Percentiles rank a stretch among this genome's conserved stretches.
Conservation (phyloP, 2,329 filamentous ascomycete genomes). For the Phaeosphaeriaceae sp. region DNA sequence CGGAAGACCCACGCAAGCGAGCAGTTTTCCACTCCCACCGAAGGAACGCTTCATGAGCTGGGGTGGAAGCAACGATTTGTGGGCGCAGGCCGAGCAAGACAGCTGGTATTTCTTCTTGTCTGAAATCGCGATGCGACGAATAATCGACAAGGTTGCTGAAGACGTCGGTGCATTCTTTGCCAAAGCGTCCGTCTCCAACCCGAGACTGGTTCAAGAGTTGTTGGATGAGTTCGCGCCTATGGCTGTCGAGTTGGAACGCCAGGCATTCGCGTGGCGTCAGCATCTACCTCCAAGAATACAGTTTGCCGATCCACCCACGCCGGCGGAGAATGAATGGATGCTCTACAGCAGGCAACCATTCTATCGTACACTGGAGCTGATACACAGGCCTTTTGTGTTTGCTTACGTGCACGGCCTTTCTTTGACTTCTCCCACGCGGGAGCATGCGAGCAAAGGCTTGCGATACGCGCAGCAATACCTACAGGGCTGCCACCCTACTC, state of each 20-base stretch:
- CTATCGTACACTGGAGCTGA: background rate
- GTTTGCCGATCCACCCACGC: background rate
- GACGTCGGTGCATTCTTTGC: background rate
- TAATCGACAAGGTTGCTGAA: background rate
- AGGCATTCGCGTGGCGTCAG: background rate
- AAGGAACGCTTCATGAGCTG: background rate
- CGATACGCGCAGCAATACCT: background rate
- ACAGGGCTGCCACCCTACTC: background rate
- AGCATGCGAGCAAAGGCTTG: background rate
- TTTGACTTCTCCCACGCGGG: background rate
- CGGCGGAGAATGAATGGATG: background rate
- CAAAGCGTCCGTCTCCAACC: background rate
- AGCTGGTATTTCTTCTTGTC: background rate
- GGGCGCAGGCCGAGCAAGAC: background rate
- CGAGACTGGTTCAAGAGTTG: background rate
- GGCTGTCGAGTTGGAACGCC: background rate
- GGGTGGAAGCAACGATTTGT: background rate
- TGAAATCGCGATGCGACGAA: background rate
- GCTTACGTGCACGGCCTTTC: background rate
- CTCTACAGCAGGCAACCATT: background rate
- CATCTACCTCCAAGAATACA: background rate
- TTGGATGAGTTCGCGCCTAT: background rate
- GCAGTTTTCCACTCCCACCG: background rate
- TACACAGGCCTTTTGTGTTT: background rate
- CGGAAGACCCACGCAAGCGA: background rate